These are phyloP conservation scores for Achlya hypogyna DNA, from an alignment of 352 stramenopile species.

Conservation along the genomic window DNA sequence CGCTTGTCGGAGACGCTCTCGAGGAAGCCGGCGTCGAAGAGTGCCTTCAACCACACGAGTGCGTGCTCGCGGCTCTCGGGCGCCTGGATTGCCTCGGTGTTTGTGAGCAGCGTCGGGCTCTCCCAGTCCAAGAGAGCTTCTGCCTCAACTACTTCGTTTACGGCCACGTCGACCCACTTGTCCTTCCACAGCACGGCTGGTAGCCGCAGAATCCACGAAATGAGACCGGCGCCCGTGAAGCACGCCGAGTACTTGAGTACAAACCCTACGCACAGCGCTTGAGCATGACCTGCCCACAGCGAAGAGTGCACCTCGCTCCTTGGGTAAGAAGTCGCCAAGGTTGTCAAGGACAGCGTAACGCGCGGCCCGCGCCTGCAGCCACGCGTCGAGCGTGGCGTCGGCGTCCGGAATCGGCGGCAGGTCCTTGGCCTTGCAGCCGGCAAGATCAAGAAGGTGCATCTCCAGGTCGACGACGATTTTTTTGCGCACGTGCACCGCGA, in stretches of 20 bases:
- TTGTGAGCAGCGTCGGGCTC: slow-evolving; percentile 24
- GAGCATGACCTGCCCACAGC: not conserved
- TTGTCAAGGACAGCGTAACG: slow-evolving; percentile 41
- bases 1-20: slow-evolving; percentile 42
- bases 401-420: slow-evolving; percentile 17
- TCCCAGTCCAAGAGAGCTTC: slow-evolving; percentile 33
- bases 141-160: slow-evolving; percentile 22
- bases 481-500: slow-evolving; percentile 41
- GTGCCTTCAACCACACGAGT: slow-evolving; percentile 45
- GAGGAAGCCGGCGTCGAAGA: slow-evolving; percentile 49
- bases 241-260: slow-evolving; percentile 32
- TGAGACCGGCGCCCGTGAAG: slow-evolving; percentile 55
- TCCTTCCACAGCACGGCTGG: slow-evolving; percentile 44
- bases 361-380: slow-evolving; percentile 33
- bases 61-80: slow-evolving; percentile 26
- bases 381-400: slow-evolving; percentile 34
- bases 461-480: slow-evolving; percentile 50
- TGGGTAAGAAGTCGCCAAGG: slow-evolving; percentile 41
- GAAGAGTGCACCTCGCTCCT: slow-evolving; percentile 31
- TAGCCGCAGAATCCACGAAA: slow-evolving; percentile 42
- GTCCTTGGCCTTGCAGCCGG: slow-evolving; percentile 22
- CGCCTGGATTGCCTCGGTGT: slow-evolving; percentile 44
- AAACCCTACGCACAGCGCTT: not conserved
- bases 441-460: slow-evolving; percentile 51
- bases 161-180: slow-evolving; percentile 42